phyloP scores from a whole-genome alignment of 2,329 filamentous ascomycete species.

The Penicillium psychrosexuale region DNA sequence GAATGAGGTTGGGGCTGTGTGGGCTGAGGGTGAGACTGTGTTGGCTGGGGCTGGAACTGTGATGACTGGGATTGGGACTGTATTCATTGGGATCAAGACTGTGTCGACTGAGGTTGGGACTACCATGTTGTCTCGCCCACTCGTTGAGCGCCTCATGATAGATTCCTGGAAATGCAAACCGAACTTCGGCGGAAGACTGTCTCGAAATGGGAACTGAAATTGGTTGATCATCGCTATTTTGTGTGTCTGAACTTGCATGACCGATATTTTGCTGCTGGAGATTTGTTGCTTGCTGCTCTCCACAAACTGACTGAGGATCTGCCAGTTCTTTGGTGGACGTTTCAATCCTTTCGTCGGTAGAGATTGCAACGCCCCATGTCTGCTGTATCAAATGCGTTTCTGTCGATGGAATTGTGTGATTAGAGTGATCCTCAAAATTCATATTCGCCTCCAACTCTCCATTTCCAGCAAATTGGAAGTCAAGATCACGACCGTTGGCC shows the following conservation, averaged over 20 bases:
- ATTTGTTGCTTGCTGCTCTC: not conserved
- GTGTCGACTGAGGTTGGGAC: not conserved
- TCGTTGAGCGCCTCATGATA: slow-evolving; percentile 19
- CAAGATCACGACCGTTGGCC: not conserved
- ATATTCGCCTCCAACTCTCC: not conserved
- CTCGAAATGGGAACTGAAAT: not conserved
- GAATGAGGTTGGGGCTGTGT: not conserved
- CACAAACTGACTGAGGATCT: not conserved
- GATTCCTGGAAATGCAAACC: slow-evolving; percentile 20
- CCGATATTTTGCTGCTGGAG: not conserved
- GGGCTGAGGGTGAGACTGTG: not conserved
- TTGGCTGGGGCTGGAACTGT: not conserved
- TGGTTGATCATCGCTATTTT: not conserved
- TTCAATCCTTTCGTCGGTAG: not conserved
- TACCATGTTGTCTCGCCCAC: slow-evolving; percentile 7
- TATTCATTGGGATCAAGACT: not conserved
- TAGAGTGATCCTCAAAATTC: not conserved
- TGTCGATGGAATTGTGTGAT: not conserved
- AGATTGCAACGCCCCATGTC: not conserved
- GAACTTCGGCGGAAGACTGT: slow-evolving; percentile 12
- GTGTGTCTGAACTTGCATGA: not conserved
- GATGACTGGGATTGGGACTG: not conserved
- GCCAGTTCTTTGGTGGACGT: not conserved
- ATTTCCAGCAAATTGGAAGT: not conserved
- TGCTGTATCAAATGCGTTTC: not conserved